phyloP scores from a whole-genome alignment of 2,329 filamentous ascomycete species.

The Fusarium lyarnte region DNA sequence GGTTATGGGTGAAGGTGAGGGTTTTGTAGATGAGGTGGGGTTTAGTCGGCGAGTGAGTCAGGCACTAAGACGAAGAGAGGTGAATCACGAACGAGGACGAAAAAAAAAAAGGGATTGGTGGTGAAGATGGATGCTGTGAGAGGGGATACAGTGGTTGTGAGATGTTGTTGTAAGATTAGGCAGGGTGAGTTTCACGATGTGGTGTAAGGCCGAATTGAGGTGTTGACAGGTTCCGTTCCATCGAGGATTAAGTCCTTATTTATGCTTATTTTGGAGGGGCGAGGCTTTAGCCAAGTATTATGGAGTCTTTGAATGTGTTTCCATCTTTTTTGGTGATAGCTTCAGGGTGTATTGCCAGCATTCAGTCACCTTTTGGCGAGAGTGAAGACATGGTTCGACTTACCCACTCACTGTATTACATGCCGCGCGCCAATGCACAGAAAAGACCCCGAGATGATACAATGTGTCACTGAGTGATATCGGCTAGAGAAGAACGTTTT shows the following conservation, averaged over 20 bases:
- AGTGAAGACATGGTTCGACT: not conserved
- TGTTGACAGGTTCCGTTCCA: not conserved
- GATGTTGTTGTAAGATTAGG: constrained; percentile 18
- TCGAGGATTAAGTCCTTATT: not conserved
- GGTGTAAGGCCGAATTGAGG: not conserved
- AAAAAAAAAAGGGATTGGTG: not conserved
- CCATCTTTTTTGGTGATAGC: not conserved
- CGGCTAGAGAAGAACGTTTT: not conserved
- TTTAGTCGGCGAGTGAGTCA: constrained; percentile 30
- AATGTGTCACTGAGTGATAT: not conserved
- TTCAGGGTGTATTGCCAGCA: not conserved
- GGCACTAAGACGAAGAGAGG: not conserved
- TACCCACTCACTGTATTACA: not conserved
- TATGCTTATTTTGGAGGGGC: not conserved
- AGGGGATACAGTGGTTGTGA: constrained; percentile 9
- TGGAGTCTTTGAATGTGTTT: not conserved
- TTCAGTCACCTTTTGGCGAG: not conserved
- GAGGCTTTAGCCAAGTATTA: not conserved
- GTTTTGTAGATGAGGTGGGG: constrained; percentile 33
- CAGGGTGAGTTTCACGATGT: constrained; percentile 9
- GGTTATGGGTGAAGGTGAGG: not conserved
- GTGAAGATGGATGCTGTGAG: constrained; percentile 3
- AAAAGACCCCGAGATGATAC: not conserved
- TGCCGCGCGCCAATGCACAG: not conserved
- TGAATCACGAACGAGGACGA: not conserved